Evolutionary conservation across 78 protist genomes (phyloP), one percentile per base, ranked within the genome.

Genomic region (Diacronema lutheri): DNA sequence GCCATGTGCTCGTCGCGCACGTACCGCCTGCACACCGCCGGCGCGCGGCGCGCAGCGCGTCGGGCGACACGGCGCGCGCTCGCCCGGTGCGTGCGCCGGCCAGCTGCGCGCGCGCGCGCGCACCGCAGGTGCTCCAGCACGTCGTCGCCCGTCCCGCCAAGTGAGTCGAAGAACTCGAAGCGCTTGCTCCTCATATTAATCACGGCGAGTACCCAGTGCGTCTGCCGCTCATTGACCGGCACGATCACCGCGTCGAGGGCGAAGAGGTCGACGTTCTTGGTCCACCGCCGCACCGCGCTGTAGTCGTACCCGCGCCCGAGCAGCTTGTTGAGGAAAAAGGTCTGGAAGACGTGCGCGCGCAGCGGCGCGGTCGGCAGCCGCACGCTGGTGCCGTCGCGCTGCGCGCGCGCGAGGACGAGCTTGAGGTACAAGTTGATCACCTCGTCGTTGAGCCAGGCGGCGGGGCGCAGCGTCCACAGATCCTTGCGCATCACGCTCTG

Each of bases 161-260:
- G 26, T 44, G 93, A 90, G 87, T 94, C 95, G 50, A 85, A 94
- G 79, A 92, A 95, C 72, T 92, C 94, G 74, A 95, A 88, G 50
- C 86, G 85, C 66, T 77, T 85, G 9, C 69, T 85, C 21, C 25
- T 37, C 41, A 94, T 81, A 66, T 95, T 93, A 65, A 95, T 83
- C 0, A 89, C 92, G 14, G 96, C 94, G 16, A 74, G 79, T 46
- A 90, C 86, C 97, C 97, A 95, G 85, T 95, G 97, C n/a, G 62
- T 78, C 73, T 37, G 31, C 44, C 94, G 93, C 38, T 86, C n/a
- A 76, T 95, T 95, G 55, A 94, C 46, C 20, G 97, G 97, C 0
- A 95, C 50, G 68, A 95, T n/a, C 21, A 95, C 74, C 37, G 86
- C 65, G 33, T 95, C 97, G 68, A 41, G 23, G 46, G 81, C 16